These are phyloP conservation scores for Solidago caesia DNA, from an alignment of 129 eudicot genomes.

Conservation along the genomic window DNA sequence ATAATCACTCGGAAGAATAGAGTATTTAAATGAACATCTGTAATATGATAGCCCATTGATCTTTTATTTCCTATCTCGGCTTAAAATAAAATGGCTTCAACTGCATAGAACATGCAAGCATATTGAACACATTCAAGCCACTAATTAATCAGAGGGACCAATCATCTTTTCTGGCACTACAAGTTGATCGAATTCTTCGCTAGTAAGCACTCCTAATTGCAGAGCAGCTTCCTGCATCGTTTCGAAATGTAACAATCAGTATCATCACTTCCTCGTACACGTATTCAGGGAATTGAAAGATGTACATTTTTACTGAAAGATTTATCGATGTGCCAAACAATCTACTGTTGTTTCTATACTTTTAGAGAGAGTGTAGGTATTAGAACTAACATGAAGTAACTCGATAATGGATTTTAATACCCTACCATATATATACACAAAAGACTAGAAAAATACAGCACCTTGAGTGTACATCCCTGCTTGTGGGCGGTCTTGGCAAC, in stretches of 20 bases:
- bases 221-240: conserved; percentile 86
- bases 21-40: conserved; percentile 11
- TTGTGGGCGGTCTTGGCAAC: conserved; percentile 98
- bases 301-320: neutral
- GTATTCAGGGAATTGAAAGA: neutral
- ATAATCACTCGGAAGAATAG: conserved; percentile 11
- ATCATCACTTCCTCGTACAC: neutral
- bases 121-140: neutral
- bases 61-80: conserved; percentile 24
- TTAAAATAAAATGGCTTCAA: conserved; percentile 21
- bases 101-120: conserved; percentile 14
- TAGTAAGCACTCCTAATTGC: conserved; percentile 62
- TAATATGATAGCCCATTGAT: conserved; percentile 10
- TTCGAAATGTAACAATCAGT: neutral
- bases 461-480: conserved; percentile 92
- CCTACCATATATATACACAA: neutral
- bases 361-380: neutral
- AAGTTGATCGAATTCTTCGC: conserved; percentile 80
- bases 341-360: neutral
- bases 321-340: neutral
- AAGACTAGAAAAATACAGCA: conserved; percentile 27
- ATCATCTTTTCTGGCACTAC: conserved; percentile 97
- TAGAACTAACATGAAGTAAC: neutral
- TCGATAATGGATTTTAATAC: neutral
- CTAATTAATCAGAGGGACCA: conserved; percentile 67